Base-by-base conservation (phyloP, 306 rosid genomes). In the Macrotyloma uniflorum region DNA sequence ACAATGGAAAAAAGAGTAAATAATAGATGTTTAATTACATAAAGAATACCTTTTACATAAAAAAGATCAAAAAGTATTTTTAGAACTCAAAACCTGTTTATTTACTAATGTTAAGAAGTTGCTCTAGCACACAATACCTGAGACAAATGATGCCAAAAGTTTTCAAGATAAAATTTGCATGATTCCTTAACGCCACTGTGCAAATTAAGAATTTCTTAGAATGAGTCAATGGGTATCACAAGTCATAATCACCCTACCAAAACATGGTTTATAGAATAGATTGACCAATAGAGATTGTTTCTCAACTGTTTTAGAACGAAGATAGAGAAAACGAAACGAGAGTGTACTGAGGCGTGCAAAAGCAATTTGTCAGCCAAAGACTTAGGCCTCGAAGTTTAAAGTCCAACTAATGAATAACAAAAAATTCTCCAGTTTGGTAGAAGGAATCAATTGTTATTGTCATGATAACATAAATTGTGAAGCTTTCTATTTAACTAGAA, bases 101-200 rank as follows among this genome's bases (percentile, higher is more conserved):
- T 24, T 13, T 38, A 8, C 54, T 24, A 58, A 42, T 40, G 63
- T 9, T 24, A 43, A 59, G 70, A 59, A 59, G 30, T 62, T 64
- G 10, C 51, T 20, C 66, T 23, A 51, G 54, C 36, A 42, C 22
- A 32, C 8, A 33, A 54, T 55, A 8, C 14, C 14, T 15, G 35
- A 30, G 63, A 20, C 30, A 15, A 36, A 66, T 28, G 70, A 65
- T 32, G 63, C 71, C 23, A 45, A 54, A 55, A 26, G 1, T 15
- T 74, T 32, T 61, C 12, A 47, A 57, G 26, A 46, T 45, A 51
- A 66, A 53, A 67, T 19, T 57, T 75, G 67, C 28, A 19, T 33
- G 32, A 75, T 61, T 78, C 22, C 36, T 67, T 24, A 45, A 80
- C 28, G 38, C 33, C 59, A 73, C 4, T 55, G 58, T 49, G 58